Conservation (phyloP, 331 rosid species). For the Malus hybrid region DNA sequence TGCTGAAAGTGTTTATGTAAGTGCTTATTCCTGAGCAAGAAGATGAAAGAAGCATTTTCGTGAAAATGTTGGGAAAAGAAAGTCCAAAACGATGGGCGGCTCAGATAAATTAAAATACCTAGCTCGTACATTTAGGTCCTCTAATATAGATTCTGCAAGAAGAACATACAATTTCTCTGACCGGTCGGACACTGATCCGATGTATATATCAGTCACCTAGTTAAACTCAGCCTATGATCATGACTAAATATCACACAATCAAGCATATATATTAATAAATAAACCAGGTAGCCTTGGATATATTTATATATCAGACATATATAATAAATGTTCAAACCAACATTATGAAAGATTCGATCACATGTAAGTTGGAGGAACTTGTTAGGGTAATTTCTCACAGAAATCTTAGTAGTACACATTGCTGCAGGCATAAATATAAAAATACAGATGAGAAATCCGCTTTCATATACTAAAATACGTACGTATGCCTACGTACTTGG, state of each 20-base stretch:
- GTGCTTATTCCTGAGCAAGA: background rate
- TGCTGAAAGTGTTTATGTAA: background rate
- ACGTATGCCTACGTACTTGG: background rate
- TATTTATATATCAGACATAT: background rate
- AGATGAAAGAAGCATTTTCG: background rate
- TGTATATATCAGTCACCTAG: conserved; percentile 25
- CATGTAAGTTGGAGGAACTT: background rate
- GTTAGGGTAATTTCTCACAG: background rate
- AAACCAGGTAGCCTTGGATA: background rate
- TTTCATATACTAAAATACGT: background rate
- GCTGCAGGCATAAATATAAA: background rate
- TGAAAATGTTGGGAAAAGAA: background rate
- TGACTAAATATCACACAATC: background rate
- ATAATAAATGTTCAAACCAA: background rate
- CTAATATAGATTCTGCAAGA: background rate
- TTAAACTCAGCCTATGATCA: background rate
- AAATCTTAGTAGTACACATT: background rate
- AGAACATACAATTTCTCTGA: conserved; percentile 13
- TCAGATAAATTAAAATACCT: background rate
- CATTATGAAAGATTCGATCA: background rate
- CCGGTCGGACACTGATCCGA: conserved; percentile 18
- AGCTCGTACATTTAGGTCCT: background rate
- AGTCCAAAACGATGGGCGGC: background rate
- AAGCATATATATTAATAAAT: background rate
- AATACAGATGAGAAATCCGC: conserved; percentile 14